A percentile compares a stretch with the other conserved stretches of the same genome.
Conservation (phyloP, 768 basidiomycete species). For the Serendipita indica region DNA sequence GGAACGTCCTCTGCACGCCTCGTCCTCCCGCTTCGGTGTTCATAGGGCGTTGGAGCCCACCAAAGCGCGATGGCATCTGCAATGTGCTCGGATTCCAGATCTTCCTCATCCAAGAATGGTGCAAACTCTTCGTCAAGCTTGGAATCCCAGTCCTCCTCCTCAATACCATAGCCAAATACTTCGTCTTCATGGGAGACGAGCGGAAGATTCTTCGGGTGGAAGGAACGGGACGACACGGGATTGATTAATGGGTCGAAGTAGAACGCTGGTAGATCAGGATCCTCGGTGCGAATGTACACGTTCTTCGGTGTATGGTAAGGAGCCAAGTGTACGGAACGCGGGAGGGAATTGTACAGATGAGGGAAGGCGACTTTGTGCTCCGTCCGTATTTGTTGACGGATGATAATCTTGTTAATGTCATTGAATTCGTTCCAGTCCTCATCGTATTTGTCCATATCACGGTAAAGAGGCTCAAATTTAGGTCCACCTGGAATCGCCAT, state of each 20-base stretch:
- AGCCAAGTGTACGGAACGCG: slow-evolving; percentile 83
- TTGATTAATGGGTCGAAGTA: slow-evolving; percentile 99
- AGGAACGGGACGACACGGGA: slow-evolving; percentile 84
- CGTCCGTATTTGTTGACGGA: slow-evolving; percentile 93
- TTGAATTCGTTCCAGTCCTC: slow-evolving; percentile 99
- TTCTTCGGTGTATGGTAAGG: slow-evolving; percentile 91
- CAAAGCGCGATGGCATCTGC: slow-evolving; percentile 95
- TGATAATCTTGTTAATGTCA: slow-evolving; percentile 98
- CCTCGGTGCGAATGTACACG: slow-evolving; percentile 97
- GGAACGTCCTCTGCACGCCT: slow-evolving; percentile 91
- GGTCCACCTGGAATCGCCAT: slow-evolving; percentile 97
- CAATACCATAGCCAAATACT: slow-evolving; percentile 76
- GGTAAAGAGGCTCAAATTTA: slow-evolving; percentile 92
- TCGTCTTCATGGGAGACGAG: slow-evolving; percentile 77
- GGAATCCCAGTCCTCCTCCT: slow-evolving; percentile 69
- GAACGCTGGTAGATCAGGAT: slow-evolving; percentile 98
- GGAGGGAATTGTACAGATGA: slow-evolving; percentile 94
- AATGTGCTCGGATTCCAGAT: slow-evolving; percentile 77
- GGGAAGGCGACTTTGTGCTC: slow-evolving; percentile 99
- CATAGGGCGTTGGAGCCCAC: slow-evolving; percentile 98
- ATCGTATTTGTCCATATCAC: slow-evolving; percentile 94
- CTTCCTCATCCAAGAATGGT: slow-evolving; percentile 69
- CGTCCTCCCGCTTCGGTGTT: slow-evolving; percentile 80
- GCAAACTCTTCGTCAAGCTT: slow-evolving; percentile 52
- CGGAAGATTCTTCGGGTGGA: slow-evolving; percentile 66